Evolutionary conservation across 805 yeast species (phyloP).

Genomic region (Starmerella roubikii): DNA sequence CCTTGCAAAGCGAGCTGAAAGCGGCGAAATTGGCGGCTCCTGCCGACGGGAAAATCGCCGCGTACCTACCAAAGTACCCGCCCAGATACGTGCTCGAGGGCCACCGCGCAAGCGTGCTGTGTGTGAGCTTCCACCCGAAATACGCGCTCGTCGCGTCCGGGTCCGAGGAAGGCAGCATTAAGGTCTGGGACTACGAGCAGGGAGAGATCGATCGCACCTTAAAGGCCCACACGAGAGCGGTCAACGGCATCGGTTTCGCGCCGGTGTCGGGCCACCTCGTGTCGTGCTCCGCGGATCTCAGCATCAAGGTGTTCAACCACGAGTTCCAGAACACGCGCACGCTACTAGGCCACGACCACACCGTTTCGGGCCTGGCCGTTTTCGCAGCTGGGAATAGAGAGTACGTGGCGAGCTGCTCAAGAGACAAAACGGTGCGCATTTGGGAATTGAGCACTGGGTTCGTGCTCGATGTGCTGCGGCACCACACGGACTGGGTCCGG

Average conservation of each 20-base stretch:
- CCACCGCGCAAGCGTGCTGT: slow-evolving; percentile 47
- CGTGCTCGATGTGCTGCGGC: slow-evolving; percentile 50
- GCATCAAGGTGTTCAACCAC: slow-evolving; percentile 61
- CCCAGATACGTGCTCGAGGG: slow-evolving; percentile 34
- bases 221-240: slow-evolving; percentile 62
- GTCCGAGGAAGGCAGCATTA: slow-evolving; percentile 56
- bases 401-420: slow-evolving; percentile 58
- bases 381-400: slow-evolving; percentile 24
- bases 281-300: slow-evolving; percentile 37
- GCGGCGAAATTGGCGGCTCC: slow-evolving; percentile 16
- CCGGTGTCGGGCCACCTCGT: slow-evolving; percentile 31
- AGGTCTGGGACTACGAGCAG: slow-evolving; percentile 58
- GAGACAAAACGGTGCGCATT: slow-evolving; percentile 74
- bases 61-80: slow-evolving; percentile 51
- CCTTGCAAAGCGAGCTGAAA: slow-evolving; percentile 29
- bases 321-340: slow-evolving; percentile 43
- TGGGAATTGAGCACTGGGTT: slow-evolving; percentile 61
- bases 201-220: slow-evolving; percentile 48
- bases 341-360: slow-evolving; percentile 75
- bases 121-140: slow-evolving; percentile 61
- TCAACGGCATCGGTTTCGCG: slow-evolving; percentile 48
- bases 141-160: slow-evolving; percentile 53
- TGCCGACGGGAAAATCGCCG: slow-evolving; percentile 17
- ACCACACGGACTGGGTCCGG: slow-evolving; percentile 86
- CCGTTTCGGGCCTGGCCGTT: slow-evolving; percentile 50